These are phyloP conservation scores for Cystobasidium ongulense DNA, from an alignment of 768 basidiomycete genomes.

Conservation along the genomic window DNA sequence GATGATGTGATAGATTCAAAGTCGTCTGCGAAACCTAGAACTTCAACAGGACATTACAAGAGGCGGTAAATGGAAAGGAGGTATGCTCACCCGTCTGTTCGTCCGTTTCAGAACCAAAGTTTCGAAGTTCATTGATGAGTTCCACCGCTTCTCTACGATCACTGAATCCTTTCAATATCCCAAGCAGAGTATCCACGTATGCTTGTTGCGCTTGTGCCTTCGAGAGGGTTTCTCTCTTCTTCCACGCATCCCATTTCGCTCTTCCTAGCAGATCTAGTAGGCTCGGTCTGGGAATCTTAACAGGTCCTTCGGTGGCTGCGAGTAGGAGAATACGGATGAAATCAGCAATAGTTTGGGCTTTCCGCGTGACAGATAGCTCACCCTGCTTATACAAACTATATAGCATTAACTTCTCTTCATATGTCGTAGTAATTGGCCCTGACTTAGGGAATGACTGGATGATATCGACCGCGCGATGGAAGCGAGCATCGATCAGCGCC, in stretches of 20 bases:
- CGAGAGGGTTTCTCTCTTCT: slow-evolving; percentile 14
- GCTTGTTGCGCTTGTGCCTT: slow-evolving; percentile 11
- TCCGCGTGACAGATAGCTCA: not conserved
- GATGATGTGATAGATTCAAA: slow-evolving; percentile 20
- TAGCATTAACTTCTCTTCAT: slow-evolving; percentile 89
- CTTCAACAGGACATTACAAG: not conserved
- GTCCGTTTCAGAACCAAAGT: not conserved
- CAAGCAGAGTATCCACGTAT: slow-evolving; percentile 21
- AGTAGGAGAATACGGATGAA: not conserved
- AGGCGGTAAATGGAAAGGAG: not conserved
- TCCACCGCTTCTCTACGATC: slow-evolving; percentile 8
- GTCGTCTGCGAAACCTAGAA: not conserved
- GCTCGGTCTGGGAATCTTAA: slow-evolving; percentile 13
- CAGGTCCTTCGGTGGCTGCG: slow-evolving; percentile 27
- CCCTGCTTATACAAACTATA: slow-evolving; percentile 53
- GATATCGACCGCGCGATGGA: slow-evolving; percentile 88
- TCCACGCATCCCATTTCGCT: slow-evolving; percentile 30
- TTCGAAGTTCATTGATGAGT: slow-evolving; percentile 8
- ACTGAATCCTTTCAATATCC: slow-evolving; percentile 17
- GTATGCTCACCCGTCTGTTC: not conserved
- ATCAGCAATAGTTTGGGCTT: not conserved
- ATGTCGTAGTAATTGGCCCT: slow-evolving; percentile 88
- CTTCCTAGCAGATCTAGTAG: slow-evolving; percentile 23
- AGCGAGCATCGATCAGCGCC: slow-evolving; percentile 43
- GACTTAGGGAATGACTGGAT: slow-evolving; percentile 83